Evolutionary conservation across 306 rosid genomes (phyloP), one percentile per base, ranked within the genome.

Genomic region (Prosopis cineraria): DNA sequence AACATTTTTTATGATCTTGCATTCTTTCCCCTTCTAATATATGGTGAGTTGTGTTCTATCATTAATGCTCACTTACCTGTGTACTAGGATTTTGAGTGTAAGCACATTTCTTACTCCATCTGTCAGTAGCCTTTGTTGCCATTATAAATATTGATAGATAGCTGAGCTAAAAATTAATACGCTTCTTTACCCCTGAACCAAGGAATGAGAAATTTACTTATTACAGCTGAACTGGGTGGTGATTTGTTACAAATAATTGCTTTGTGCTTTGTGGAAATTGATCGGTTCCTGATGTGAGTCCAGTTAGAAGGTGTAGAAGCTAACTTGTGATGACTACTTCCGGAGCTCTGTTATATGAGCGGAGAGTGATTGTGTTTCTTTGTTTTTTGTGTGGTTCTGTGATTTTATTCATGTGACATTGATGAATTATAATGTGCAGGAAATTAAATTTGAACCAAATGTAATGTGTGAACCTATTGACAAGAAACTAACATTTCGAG

Each of bases 381-480:
- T 31, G 0, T 34, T 64, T 3, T 64, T 19, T 3, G 20, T 34
- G 2, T 45, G 10, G 55, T 44, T 70, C 68, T 33, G 36, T 17
- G 33, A 25, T 43, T 62, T 68, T 39, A 36, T 72, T 79, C 50
- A 3, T 47, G 20, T 24, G 12, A 25, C 7, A 40, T 55, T 55
- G 22, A 20, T 56, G 70, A 73, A 60, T 70, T 72, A 33, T 43
- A n/a, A 27, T 55, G 43, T 84, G 45, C 88, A 93, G 98, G 98
- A 94, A 87, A 94, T 94, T 60, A 94, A 94, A 86, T 94, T 89
- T 81, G 97, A 94, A 73, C 98, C 98, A 29, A 81, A 80, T 84
- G 92, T 94, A 79, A 91, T 94, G 98, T 94, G 98, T 50, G 98
- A 94, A 78, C 91, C 90, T 56, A 89, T 94, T 36, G 98, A 94